Conservation (phyloP, 495 filamentous ascomycete genomes). For the Annulohypoxylon stygium region DNA sequence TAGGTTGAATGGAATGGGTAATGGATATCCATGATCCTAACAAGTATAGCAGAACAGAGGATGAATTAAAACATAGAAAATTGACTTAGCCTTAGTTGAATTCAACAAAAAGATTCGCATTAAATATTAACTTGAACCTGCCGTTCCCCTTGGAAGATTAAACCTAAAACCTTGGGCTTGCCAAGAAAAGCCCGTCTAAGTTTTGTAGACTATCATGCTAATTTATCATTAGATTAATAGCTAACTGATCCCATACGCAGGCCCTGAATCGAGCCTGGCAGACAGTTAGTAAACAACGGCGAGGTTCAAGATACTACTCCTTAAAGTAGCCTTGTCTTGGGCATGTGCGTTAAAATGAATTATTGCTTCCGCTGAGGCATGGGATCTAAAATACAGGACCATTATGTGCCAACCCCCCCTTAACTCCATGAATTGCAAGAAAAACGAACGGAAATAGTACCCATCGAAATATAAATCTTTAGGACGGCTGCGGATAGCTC, state of each 20-base stretch:
- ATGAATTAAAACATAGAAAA: too few species aligned
- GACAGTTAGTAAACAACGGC: too few species aligned
- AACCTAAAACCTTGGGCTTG: too few species aligned
- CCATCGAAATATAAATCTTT: neutral
- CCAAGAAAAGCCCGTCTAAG: too few species aligned
- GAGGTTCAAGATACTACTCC: neutral
- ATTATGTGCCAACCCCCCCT: neutral
- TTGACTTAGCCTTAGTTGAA: neutral
- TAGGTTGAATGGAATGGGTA: neutral
- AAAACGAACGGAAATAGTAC: neutral
- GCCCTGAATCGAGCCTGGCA: too few species aligned
- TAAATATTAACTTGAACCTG: neutral
- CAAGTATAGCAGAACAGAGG: neutral
- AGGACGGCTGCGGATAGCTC: neutral
- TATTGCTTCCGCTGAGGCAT: conserved; percentile 8
- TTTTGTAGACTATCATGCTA: too few species aligned
- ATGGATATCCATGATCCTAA: neutral
- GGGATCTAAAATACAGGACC: neutral
- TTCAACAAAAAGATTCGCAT: neutral
- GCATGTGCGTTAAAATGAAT: neutral
- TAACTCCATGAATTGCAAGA: neutral
- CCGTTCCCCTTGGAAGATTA: too few species aligned
- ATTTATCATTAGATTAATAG: too few species aligned
- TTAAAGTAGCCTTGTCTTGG: neutral
- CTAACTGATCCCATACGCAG: too few species aligned